These are phyloP conservation scores for Cryptosporidium tyzzeri DNA, from an alignment of 169 alveolate genomes.

Conservation along the genomic window DNA sequence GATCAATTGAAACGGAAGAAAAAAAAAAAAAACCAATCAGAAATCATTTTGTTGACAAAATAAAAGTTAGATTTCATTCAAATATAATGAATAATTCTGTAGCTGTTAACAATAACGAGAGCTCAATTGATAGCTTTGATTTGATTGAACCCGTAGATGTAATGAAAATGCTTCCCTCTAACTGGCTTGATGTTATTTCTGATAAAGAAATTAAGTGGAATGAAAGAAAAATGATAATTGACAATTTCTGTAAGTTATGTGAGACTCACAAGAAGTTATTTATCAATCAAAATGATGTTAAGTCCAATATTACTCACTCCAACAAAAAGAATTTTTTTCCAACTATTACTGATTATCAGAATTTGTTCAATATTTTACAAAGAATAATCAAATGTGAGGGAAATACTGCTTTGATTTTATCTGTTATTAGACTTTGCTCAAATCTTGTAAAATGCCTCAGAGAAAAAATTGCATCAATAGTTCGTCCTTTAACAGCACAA, in stretches of 20 bases:
- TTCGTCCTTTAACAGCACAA: constrained; percentile 56
- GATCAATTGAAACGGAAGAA: not conserved
- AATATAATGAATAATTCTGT: not conserved
- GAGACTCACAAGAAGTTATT: constrained; percentile 48
- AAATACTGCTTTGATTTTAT: constrained; percentile 51
- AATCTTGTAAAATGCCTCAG: constrained; percentile 33
- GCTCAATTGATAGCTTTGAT: constrained; percentile 21
- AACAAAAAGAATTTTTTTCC: constrained; percentile 21
- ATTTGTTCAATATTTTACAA: constrained; percentile 24
- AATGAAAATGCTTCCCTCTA: constrained; percentile 31
- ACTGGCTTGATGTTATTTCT: constrained; percentile 54
- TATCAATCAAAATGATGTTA: constrained; percentile 15
- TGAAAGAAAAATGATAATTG: constrained; percentile 49
- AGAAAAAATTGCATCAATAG: constrained; percentile 19
- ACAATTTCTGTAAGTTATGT: constrained; percentile 34
- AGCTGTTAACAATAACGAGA: not conserved
- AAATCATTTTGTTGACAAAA: constrained; percentile 11
- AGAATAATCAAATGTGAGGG: constrained; percentile 59
- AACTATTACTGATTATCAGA: constrained; percentile 44
- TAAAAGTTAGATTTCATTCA: constrained; percentile 1
- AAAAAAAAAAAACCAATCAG: constrained; percentile 11
- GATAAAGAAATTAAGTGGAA: constrained; percentile 66
- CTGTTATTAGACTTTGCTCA: constrained; percentile 28
- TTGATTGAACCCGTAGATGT: constrained; percentile 64
- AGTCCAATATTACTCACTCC: not conserved